phyloP scores from a whole-genome alignment of 108 stramenopile genomes.

The Pseudonitzschia delicatissima region DNA sequence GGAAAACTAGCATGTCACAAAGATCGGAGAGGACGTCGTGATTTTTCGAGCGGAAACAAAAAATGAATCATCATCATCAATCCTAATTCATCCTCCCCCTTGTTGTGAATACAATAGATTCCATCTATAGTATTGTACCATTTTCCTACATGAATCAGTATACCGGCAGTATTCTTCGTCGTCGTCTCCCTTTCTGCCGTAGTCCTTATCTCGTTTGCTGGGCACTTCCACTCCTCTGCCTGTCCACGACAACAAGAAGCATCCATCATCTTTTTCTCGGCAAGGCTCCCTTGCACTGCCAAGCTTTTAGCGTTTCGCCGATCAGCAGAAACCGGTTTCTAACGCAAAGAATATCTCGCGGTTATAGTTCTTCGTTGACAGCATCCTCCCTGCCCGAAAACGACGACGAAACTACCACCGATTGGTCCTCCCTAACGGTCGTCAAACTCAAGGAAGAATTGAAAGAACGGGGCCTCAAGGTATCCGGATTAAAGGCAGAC shows the following conservation, averaged over 20 bases:
- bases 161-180: not conserved
- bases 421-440: conserved; percentile 30
- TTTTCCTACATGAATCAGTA: too few relatives aligned
- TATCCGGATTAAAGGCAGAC: conserved; percentile 45
- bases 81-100: too few relatives aligned
- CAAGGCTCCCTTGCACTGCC: not conserved
- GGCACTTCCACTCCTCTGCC: conserved; percentile 7
- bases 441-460: conserved; percentile 37
- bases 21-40: too few relatives aligned
- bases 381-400: not conserved
- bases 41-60: too few relatives aligned
- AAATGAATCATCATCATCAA: too few relatives aligned
- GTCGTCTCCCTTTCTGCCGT: not conserved
- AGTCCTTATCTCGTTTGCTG: not conserved
- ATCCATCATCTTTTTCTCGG: not conserved
- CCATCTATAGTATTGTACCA: too few relatives aligned
- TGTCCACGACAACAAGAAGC: not conserved
- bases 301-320: not conserved
- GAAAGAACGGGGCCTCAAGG: conserved; percentile 32
- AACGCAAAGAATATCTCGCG: not conserved
- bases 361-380: not conserved
- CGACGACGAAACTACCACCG: not conserved
- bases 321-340: not conserved
- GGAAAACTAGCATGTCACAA: too few relatives aligned
- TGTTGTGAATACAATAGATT: too few relatives aligned